Evolutionary conservation across 345 rosid species (phyloP), one percentile per base, ranked within the genome.

Genomic region (Physaria fendleri): DNA sequence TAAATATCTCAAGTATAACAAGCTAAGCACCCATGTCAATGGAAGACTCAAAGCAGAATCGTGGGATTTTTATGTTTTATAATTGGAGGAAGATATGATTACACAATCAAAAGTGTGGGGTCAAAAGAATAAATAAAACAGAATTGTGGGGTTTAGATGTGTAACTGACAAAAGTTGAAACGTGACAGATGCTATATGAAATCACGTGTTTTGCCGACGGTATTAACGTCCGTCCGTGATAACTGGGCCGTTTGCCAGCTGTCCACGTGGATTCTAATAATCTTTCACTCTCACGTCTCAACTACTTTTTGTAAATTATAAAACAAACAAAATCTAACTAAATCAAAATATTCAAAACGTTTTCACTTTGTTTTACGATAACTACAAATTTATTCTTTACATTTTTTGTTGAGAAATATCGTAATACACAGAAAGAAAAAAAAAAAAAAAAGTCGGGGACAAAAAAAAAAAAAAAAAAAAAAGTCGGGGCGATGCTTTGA

Each of bases 121-220:
- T 25, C 8, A 2, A 54, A 51, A 56, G 12, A 48, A 2, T 2
- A 8, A 70, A 56, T 23, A 17, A 17, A 24, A 5, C 1, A 11
- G 0, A 56, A 15, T 9, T 15, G 7, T 70, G 60, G 69, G 74
- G 69, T 9, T 34, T 10, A 16, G 21, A 62, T 61, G 51, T 45
- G 53, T 22, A 70, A 5, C 35, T 39, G 62, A 10, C 24, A 52
- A 62, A 56, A 38, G 39, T 46, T 52, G 53, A 4, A 48, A 70
- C 40, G 48, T 63, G 69, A 56, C 59, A 41, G 64, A 49, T 53
- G 49, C 21, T 34, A 0, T 1, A 1, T 15, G 34, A 25, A 53
- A 53, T 63, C 69, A 70, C 69, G 60, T 70, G 69, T 21, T 52
- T 24, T 56, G 64, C 74, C 68, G 74, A 62, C 74, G 68, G 69